Percentiles rank a stretch among this genome's conserved stretches.
These are phyloP conservation scores for Fusarium secorum DNA, from an alignment of 2,329 filamentous ascomycete genomes.

Conservation along the genomic window DNA sequence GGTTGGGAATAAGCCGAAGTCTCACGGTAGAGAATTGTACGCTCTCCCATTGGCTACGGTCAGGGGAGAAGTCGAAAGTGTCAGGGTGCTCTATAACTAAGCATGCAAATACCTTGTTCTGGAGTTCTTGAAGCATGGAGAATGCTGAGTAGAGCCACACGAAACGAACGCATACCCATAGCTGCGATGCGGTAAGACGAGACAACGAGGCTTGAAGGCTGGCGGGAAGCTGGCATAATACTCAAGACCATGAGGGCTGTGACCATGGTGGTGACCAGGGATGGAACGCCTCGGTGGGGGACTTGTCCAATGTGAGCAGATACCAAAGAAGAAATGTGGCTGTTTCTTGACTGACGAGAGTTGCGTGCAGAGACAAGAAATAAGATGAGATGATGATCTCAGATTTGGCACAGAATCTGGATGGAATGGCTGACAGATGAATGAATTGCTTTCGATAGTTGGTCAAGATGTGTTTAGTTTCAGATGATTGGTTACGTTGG, in stretches of 20 bases:
- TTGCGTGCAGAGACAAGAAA: background rate
- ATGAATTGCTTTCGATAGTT: background rate
- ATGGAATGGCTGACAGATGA: background rate
- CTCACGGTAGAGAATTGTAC: background rate
- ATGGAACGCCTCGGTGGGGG: constrained; percentile 10
- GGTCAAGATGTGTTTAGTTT: constrained; percentile 8
- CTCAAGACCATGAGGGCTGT: background rate
- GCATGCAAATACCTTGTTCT: background rate
- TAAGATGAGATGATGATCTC: background rate
- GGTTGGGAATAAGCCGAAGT: constrained; percentile 5
- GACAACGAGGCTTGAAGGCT: constrained; percentile 17
- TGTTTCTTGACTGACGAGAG: background rate
- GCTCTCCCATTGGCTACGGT: background rate
- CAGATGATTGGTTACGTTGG: constrained; percentile 1
- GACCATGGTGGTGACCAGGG: constrained; percentile 18
- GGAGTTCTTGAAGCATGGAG: constrained; percentile 10
- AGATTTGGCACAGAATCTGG: background rate
- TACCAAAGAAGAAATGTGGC: background rate
- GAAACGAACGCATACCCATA: background rate
- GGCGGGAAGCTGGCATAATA: constrained; percentile 8
- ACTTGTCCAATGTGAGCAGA: constrained; percentile 4
- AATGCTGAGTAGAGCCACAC: background rate
- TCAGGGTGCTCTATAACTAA: background rate
- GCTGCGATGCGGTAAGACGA: background rate
- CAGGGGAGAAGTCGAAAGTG: background rate